Evolutionary conservation across 2,329 filamentous ascomycete species (phyloP).

Genomic region (Fonsecaea monophora): DNA sequence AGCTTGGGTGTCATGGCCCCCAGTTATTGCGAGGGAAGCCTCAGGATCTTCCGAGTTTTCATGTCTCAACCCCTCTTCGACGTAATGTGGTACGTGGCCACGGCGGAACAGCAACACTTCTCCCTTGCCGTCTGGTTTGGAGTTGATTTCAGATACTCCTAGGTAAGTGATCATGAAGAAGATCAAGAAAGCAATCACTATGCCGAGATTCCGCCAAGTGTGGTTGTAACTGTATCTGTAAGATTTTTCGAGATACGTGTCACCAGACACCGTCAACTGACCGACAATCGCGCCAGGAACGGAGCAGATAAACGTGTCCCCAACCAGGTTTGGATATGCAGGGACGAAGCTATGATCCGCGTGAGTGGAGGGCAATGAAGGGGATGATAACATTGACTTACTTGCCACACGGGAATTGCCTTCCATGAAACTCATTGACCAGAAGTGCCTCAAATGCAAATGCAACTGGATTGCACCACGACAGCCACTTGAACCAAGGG

Average conservation of each 20-base stretch:
- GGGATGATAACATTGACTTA: background rate
- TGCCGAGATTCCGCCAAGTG: slow-evolving; percentile 73
- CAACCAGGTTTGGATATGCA: slow-evolving; percentile 40
- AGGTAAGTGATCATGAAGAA: slow-evolving; percentile 73
- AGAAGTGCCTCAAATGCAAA: slow-evolving; percentile 70
- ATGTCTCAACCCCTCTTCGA: slow-evolving; percentile 59
- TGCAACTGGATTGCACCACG: slow-evolving; percentile 68
- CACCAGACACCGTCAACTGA: slow-evolving; percentile 58
- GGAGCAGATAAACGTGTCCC: slow-evolving; percentile 47
- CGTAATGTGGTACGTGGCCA: slow-evolving; percentile 60
- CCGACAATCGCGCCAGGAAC: background rate
- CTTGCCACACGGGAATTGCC: slow-evolving; percentile 62
- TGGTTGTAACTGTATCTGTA: slow-evolving; percentile 64
- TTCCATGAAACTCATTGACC: slow-evolving; percentile 64
- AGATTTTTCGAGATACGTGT: slow-evolving; percentile 61
- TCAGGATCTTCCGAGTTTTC: slow-evolving; percentile 58
- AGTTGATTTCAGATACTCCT: slow-evolving; percentile 69
- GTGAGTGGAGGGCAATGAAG: slow-evolving; percentile 53
- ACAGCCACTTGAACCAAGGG: slow-evolving; percentile 71
- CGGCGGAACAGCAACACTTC: slow-evolving; percentile 77
- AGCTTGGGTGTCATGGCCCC: slow-evolving; percentile 41
- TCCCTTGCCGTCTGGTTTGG: slow-evolving; percentile 75
- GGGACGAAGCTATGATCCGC: slow-evolving; percentile 59
- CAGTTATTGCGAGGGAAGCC: slow-evolving; percentile 38
- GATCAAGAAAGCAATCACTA: slow-evolving; percentile 72